Evolutionary conservation across 1,139 yeast species (phyloP), one percentile per base, ranked within the genome.

Genomic region (Suhomyces bribrorum): DNA sequence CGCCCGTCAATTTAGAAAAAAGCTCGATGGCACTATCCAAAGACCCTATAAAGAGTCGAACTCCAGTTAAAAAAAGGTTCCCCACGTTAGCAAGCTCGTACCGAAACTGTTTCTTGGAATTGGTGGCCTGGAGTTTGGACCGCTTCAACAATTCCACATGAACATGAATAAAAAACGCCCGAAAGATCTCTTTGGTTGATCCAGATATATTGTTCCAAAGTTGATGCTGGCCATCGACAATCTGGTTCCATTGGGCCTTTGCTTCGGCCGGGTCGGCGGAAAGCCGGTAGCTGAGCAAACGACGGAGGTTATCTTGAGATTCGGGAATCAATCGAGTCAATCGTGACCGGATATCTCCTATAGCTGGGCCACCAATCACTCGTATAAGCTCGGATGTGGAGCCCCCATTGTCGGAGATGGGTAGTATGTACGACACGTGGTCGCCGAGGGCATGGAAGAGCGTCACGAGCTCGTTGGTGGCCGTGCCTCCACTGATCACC

Each of bases 371-470:
- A 1, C 96, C 96, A 14, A 90, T 73, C 2, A 89, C 89, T 12
- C 97, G 66, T n/a, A 89, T 73, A 25, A 90, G 75, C 61, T 90
- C 97, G 20, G 95, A 84, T 0, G 97, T 88, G 1, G 96, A 88
- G 1, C 97, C 97, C 16, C 97, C 97, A 56, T 90, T 90, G 57
- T 90, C 97, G 39, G 88, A 83, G 9, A 90, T 79, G 0, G 97
- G 97, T 28, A 90, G 64, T 2, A 89, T 71, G 50, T 85, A 89
- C 1, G 84, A 68, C 11, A 85, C 66, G 11, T 61, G 57, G 13
- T 60, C 53, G 0, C 77, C 59, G 2, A 78, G 44, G 2, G 60
- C 41, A 34, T 62, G 61, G 47, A 82, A 80, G 2, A 77, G 53
- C 2, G 73, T 61, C 2, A 81, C 79, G 13, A 84, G 62, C 24